Evolutionary conservation across 768 basidiomycete genomes (phyloP).

Genomic region (Infundibulicybe gibba): DNA sequence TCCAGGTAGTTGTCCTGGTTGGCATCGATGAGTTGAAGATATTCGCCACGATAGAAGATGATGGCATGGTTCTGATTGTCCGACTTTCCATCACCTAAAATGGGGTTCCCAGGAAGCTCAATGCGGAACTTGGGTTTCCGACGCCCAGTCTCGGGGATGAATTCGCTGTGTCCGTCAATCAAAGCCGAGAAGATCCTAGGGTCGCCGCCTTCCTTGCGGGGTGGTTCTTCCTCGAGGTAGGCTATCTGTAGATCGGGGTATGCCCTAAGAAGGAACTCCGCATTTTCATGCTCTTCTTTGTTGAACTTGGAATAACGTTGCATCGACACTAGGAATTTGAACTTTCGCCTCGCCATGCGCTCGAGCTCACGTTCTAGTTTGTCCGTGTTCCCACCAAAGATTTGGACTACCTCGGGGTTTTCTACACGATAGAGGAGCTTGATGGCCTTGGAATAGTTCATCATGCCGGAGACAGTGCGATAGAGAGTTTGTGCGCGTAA

Average conservation of each 20-base stretch:
- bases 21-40: slow-evolving; percentile 98
- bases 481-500: slow-evolving; percentile 98
- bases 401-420: slow-evolving; percentile 98
- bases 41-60: slow-evolving; percentile 99
- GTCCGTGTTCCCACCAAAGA: slow-evolving; percentile 96
- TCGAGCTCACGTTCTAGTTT: slow-evolving; percentile 94
- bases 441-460: slow-evolving; percentile 99
- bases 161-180: slow-evolving; percentile 98
- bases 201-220: slow-evolving; percentile 93
- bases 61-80: slow-evolving; percentile 99
- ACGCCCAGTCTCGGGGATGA: slow-evolving; percentile 82
- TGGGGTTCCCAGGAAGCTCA: slow-evolving; percentile 97
- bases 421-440: slow-evolving; percentile 99
- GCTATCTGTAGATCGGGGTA: slow-evolving; percentile 99
- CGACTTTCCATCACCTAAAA: slow-evolving; percentile 97
- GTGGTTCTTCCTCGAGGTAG: slow-evolving; percentile 94
- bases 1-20: slow-evolving; percentile 99
- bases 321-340: slow-evolving; percentile 99
- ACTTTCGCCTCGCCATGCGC: slow-evolving; percentile 96
- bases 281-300: slow-evolving; percentile 99
- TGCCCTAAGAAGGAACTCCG: slow-evolving; percentile 94
- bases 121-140: slow-evolving; percentile 97
- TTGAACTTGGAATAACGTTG: slow-evolving; percentile 99
- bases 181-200: slow-evolving; percentile 92
- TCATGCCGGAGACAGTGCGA: slow-evolving; percentile 98